phyloP scores from a whole-genome alignment of 2,329 filamentous ascomycete genomes.

The Ophiostoma piceae region DNA sequence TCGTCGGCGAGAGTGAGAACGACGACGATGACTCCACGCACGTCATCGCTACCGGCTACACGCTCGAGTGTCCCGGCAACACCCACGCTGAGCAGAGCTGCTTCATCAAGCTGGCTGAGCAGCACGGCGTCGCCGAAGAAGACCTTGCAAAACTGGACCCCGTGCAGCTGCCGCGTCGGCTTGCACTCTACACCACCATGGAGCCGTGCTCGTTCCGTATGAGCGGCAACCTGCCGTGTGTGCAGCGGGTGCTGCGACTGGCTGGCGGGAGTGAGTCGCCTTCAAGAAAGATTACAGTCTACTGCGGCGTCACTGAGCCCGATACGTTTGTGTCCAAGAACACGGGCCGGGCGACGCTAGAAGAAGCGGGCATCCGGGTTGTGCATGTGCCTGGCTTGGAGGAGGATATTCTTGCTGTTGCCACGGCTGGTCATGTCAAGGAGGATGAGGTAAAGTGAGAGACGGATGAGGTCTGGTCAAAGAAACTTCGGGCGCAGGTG shows the following conservation, averaged over 20 bases:
- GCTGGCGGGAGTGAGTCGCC: conserved; percentile 31
- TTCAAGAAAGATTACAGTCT: conserved; percentile 52
- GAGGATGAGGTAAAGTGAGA: not conserved
- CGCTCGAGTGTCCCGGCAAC: conserved; percentile 83
- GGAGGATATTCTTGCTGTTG: conserved; percentile 71
- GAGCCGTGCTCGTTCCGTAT: conserved; percentile 73
- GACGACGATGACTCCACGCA: conserved; percentile 34
- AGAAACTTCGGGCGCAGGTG: not conserved
- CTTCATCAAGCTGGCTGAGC: conserved; percentile 63
- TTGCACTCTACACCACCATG: conserved; percentile 84
- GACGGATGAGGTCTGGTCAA: not conserved
- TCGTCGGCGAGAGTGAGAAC: conserved; percentile 53
- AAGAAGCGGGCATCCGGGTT: conserved; percentile 67
- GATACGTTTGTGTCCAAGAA: conserved; percentile 85
- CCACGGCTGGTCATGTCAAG: conserved; percentile 70
- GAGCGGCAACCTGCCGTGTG: conserved; percentile 71
- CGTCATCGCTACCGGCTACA: conserved; percentile 53
- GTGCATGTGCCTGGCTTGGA: conserved; percentile 70
- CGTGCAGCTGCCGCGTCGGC: conserved; percentile 32
- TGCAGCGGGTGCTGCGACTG: conserved; percentile 67
- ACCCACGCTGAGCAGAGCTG: conserved; percentile 96
- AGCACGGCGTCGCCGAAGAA: conserved; percentile 48
- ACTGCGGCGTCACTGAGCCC: conserved; percentile 83
- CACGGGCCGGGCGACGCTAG: conserved; percentile 63
- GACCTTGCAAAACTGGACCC: conserved; percentile 47